phyloP scores from a whole-genome alignment of 2,329 filamentous ascomycete genomes.

The Geoglossum cookeanum region DNA sequence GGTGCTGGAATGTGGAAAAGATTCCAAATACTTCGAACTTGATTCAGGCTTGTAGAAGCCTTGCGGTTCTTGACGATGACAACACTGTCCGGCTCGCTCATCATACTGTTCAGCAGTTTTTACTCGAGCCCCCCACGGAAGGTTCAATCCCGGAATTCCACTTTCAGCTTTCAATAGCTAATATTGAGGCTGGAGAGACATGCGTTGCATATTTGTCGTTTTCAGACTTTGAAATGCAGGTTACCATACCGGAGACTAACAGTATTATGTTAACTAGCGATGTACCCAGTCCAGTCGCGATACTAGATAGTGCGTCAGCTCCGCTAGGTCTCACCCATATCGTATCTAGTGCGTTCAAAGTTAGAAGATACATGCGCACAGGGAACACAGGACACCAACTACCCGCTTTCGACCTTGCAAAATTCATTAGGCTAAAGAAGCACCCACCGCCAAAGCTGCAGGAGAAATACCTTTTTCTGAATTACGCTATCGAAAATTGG shows the following conservation, averaged over 20 bases:
- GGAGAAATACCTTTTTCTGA: constrained; percentile 1
- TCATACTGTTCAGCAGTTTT: constrained; percentile 8
- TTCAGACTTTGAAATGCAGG: constrained; percentile 8
- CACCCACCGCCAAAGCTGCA: neutral
- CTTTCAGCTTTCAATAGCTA: neutral
- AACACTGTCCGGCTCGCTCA: constrained; percentile 8
- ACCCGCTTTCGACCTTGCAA: neutral
- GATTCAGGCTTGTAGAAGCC: constrained; percentile 6
- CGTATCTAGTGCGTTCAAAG: neutral
- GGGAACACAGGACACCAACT: neutral
- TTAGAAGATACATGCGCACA: neutral
- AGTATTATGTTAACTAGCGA: neutral
- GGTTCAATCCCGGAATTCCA: neutral
- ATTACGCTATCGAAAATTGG: constrained; percentile 2
- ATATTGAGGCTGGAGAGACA: constrained; percentile 1
- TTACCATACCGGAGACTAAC: neutral
- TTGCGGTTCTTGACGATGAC: constrained; percentile 6
- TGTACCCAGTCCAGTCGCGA: neutral
- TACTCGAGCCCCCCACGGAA: neutral
- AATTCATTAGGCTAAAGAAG: neutral
- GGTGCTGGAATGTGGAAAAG: constrained; percentile 6
- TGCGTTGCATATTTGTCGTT: constrained; percentile 9
- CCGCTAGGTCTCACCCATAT: neutral
- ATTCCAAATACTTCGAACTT: constrained; percentile 5
- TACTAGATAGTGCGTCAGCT: neutral